These are phyloP conservation scores for Echria macrotheca DNA, from an alignment of 495 filamentous ascomycete species.

Conservation along the genomic window DNA sequence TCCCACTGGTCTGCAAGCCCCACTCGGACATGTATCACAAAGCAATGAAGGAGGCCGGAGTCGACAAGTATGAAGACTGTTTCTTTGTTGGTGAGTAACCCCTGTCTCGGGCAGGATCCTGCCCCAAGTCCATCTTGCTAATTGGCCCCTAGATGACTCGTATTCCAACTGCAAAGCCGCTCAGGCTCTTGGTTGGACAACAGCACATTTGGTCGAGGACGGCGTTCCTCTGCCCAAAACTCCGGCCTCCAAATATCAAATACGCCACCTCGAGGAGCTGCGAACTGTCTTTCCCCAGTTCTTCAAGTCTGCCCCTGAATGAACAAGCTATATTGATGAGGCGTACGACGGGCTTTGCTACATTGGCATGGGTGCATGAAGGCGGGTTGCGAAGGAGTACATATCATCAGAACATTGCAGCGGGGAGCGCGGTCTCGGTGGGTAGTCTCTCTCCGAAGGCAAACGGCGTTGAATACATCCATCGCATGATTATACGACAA, in stretches of 20 bases:
- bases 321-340: too few species aligned
- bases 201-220: slow-evolving; percentile 76
- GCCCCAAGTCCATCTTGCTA: too few species aligned
- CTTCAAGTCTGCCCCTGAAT: slow-evolving; percentile 48
- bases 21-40: slow-evolving; percentile 76
- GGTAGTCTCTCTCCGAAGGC: too few species aligned
- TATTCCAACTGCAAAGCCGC: slow-evolving; percentile 66
- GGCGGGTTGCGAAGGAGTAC: background rate
- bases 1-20: slow-evolving; percentile 78
- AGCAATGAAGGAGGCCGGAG: slow-evolving; percentile 62
- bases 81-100: slow-evolving; percentile 73
- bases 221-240: slow-evolving; percentile 51
- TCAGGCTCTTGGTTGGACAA: slow-evolving; percentile 70
- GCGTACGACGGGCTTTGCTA: too few species aligned
- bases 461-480: too few species aligned
- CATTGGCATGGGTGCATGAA: too few species aligned
- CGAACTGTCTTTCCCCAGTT: slow-evolving; percentile 67
- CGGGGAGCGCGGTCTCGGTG: too few species aligned
- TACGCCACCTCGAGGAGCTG: slow-evolving; percentile 68
- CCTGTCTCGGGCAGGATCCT: too few species aligned
- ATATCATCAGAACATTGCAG: too few species aligned
- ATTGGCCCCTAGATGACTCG: slow-evolving; percentile 85
- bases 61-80: slow-evolving; percentile 54
- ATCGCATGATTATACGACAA: too few species aligned
- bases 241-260: slow-evolving; percentile 60